Percentiles rank a stretch among this genome's conserved stretches.
These are phyloP conservation scores for Lenwebbia sp. DNA, from an alignment of 345 rosid species.

Conservation along the genomic window DNA sequence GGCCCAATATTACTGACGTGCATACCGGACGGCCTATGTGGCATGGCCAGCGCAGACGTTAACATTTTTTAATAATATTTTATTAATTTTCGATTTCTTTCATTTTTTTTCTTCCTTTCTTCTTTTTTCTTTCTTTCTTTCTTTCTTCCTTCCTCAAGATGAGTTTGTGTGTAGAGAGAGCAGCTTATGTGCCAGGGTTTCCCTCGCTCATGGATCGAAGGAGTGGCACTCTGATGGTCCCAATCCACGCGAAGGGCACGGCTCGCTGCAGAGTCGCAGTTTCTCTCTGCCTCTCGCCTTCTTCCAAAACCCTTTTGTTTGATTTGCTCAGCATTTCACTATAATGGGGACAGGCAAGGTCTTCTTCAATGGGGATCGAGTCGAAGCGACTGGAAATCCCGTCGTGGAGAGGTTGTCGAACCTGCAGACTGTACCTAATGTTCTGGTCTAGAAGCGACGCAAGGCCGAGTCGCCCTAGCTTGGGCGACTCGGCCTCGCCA, in stretches of 20 bases:
- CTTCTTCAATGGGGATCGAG: constrained; percentile 70
- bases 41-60: fast-evolving
- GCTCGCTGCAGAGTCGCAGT: constrained; percentile 47
- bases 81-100: no score
- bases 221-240: constrained; percentile 52
- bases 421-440: constrained; percentile 43
- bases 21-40: no score
- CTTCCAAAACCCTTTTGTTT: constrained; percentile 10
- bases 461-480: fast-evolving
- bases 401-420: constrained; percentile 67
- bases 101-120: no score
- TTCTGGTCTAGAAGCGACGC: constrained; percentile 45
- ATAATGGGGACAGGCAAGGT: constrained; percentile 18
- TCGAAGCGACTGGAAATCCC: constrained; percentile 46
- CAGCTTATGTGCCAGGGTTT: neutral
- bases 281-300: constrained; percentile 49
- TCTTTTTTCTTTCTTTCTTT: no score
- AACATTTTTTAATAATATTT: no score
- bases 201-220: constrained; percentile 42
- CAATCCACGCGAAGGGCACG: constrained; percentile 10
- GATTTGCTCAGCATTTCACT: constrained; percentile 1
- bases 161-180: no score
- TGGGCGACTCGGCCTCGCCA: no score
- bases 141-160: no score
- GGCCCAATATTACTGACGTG: no score